phyloP scores from a whole-genome alignment of 495 filamentous ascomycete species.

The Talaromyces nanjingensis region DNA sequence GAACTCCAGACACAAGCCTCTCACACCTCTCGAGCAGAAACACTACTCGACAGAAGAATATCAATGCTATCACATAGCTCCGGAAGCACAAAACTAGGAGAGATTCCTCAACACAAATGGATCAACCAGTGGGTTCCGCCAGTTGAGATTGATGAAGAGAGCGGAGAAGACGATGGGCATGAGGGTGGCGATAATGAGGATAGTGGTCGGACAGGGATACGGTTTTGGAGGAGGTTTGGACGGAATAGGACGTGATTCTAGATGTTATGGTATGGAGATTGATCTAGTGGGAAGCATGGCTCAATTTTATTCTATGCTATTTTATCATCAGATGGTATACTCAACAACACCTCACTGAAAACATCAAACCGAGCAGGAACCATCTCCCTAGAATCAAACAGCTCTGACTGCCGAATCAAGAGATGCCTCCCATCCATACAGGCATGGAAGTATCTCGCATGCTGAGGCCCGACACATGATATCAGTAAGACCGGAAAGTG shows the following conservation, averaged over 20 bases:
- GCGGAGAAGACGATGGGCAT: background rate
- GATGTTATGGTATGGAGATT: background rate
- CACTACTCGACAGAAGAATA: background rate
- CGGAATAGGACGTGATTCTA: slow-evolving; percentile 1
- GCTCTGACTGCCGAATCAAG: too few species aligned
- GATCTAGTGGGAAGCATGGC: too few species aligned
- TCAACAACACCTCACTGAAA: too few species aligned
- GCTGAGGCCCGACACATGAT: too few species aligned
- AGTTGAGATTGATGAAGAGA: background rate
- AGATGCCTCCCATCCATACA: too few species aligned
- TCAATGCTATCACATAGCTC: slow-evolving; percentile 7
- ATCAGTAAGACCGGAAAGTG: too few species aligned
- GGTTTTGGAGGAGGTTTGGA: background rate
- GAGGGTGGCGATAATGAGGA: background rate
- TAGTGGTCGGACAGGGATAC: background rate
- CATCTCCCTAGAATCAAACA: too few species aligned
- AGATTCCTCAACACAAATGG: slow-evolving; percentile 9
- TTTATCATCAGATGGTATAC: too few species aligned
- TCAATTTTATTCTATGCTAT: too few species aligned
- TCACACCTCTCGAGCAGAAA: background rate
- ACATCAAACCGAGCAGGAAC: too few species aligned
- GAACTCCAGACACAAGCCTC: background rate
- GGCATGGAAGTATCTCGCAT: too few species aligned
- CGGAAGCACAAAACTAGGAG: slow-evolving; percentile 8
- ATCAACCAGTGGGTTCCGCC: background rate